Base-by-base conservation (phyloP, 768 basidiomycete species). In the Pleurotus ostreatus region DNA sequence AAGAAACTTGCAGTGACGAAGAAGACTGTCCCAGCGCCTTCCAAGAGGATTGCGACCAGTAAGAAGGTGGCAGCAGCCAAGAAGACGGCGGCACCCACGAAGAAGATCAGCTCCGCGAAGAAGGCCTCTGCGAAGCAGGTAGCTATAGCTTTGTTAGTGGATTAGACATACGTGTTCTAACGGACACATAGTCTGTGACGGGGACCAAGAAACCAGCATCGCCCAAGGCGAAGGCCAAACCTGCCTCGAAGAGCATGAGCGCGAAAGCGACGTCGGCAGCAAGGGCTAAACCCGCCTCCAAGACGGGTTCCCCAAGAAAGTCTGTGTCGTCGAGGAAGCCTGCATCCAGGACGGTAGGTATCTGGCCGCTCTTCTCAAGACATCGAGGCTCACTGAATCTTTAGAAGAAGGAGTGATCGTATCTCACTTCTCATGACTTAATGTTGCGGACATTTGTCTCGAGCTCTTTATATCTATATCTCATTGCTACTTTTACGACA, bases 61-160 rank as follows among this genome's bases (percentile, higher is more conserved):
- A 49, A 62, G n/a, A 72, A 68, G 62, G 69, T 67, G 51, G 38
- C 62, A 2, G 20, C 62, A 9, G 44, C 57, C 2, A 25, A 16
- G 34, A 53, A 53, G 39, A 39, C 51, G 38, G 15, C 6, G 7
- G 13, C 51, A 15, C 37, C 25, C 25, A 23, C 63, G 11, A 70
- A 66, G 63, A 74, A 72, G 38, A 55, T 61, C 6, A 57, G 71
- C 2, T 56, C 76, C 20, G 69, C 73, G 39, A 79, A 74, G 68
- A 77, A 78, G 55, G 80, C 77, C 45, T 49, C 72, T 2, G 78
- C 76, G 6, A 88, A 88, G 79, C 88, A 86, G 79, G 86, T 84
- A 44, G 38, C 61, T 59, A 0, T 18, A 15, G 30, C 40, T 30
- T 15, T 22, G 46, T 22, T 0, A 4, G n/a, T 48, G 5, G 39